These are phyloP conservation scores for Luvunga scandens DNA, from an alignment of 345 rosid species.

Conservation along the genomic window DNA sequence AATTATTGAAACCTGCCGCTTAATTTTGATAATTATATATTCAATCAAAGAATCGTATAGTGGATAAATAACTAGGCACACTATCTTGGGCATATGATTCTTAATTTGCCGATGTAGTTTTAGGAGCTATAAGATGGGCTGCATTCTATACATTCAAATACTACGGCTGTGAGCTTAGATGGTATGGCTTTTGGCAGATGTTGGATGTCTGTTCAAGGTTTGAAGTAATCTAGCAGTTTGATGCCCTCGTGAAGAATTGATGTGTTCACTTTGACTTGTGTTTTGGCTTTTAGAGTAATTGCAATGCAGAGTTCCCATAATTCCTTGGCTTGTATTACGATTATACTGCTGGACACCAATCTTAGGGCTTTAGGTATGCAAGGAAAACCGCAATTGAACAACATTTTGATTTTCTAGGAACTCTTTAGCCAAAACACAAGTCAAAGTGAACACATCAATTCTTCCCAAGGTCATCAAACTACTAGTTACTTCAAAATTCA, in stretches of 20 bases:
- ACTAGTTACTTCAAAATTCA: background rate
- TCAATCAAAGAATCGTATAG: background rate
- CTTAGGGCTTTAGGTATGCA: background rate
- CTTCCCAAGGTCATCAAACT: background rate
- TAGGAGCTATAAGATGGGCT: background rate
- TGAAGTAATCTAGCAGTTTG: background rate
- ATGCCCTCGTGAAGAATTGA: background rate
- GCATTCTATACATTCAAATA: background rate
- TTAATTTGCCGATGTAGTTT: background rate
- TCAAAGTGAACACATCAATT: background rate
- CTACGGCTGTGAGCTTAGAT: background rate
- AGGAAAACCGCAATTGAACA: background rate
- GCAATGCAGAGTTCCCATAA: background rate
- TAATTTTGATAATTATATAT: background rate
- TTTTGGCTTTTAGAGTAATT: background rate
- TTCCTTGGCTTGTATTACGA: background rate
- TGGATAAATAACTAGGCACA: background rate
- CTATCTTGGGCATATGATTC: background rate
- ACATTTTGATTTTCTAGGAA: background rate
- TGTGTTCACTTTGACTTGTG: background rate
- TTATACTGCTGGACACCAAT: background rate
- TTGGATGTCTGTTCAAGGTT: background rate
- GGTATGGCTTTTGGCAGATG: background rate
- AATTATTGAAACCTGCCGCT: background rate
- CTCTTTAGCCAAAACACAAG: background rate